Percentiles rank a stretch among this genome's conserved stretches.
Evolutionary conservation across 1,139 yeast genomes (phyloP).

Genomic region (Geotrichum cucujoidarum): DNA sequence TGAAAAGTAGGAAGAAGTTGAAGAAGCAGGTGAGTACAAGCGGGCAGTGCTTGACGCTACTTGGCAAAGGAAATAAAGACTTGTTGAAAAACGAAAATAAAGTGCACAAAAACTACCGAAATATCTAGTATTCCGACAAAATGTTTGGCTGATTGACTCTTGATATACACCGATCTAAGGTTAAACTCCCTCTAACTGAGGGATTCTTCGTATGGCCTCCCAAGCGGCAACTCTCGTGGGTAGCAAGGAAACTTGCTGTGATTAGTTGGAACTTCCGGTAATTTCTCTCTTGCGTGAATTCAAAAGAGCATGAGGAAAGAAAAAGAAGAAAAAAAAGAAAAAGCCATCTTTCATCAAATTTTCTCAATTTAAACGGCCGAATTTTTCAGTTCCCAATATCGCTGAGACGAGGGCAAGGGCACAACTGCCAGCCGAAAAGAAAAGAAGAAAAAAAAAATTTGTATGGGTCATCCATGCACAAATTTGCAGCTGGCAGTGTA

Average conservation of each 20-base stretch:
- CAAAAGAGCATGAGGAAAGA: slow-evolving; percentile 16
- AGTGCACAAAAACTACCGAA: no score
- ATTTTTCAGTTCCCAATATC: no score
- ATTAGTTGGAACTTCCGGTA: slow-evolving; percentile 15
- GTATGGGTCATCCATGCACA: not conserved
- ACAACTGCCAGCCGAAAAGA: no score
- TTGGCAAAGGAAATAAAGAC: not conserved
- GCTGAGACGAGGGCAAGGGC: no score
- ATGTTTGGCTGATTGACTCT: slow-evolving; percentile 6
- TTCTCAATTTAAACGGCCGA: no score
- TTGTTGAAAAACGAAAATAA: not conserved
- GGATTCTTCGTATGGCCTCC: slow-evolving; percentile 24
- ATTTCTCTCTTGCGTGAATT: slow-evolving; percentile 10
- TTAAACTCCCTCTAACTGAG: slow-evolving; percentile 23
- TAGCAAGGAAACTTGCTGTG: slow-evolving; percentile 21
- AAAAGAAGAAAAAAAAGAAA: slow-evolving; percentile 15
- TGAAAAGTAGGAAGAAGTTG: not conserved
- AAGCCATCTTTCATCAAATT: not conserved
- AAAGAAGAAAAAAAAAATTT: not conserved
- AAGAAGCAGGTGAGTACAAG: slow-evolving; percentile 4
- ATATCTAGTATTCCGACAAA: not conserved
- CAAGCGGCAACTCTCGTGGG: slow-evolving; percentile 29
- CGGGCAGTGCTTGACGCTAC: not conserved
- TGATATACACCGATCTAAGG: slow-evolving; percentile 16
- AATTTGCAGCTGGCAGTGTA: not conserved